These are phyloP conservation scores for Paraglomus brasilianum DNA, from an alignment of 192 early-diverging fungal genomes.

Conservation along the genomic window DNA sequence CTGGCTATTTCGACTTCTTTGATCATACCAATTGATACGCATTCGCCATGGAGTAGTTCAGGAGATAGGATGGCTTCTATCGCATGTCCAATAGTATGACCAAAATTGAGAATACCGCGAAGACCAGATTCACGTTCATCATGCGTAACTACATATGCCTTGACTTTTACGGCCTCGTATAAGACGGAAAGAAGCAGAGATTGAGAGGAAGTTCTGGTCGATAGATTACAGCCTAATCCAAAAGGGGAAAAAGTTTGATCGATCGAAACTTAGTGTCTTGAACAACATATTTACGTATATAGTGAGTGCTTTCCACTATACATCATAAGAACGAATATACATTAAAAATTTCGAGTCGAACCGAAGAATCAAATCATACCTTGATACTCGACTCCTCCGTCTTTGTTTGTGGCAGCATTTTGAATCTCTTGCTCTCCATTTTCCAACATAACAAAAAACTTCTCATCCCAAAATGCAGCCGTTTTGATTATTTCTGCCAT, in stretches of 20 bases:
- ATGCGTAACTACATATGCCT: conserved; percentile 91
- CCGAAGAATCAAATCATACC: conserved; percentile 33
- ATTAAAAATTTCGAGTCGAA: neutral
- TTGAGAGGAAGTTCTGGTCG: conserved; percentile 63
- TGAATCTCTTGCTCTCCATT: conserved; percentile 79
- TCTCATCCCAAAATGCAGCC: conserved; percentile 85
- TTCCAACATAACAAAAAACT: conserved; percentile 90
- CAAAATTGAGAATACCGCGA: conserved; percentile 95
- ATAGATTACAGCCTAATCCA: conserved; percentile 50
- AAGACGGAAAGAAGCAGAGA: conserved; percentile 78
- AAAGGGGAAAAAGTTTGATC: conserved; percentile 1
- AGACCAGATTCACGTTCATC: conserved; percentile 96
- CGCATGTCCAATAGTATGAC: conserved; percentile 95
- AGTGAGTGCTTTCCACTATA: neutral
- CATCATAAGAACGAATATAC: neutral
- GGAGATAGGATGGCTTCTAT: conserved; percentile 92
- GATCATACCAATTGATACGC: conserved; percentile 92
- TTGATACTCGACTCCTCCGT: conserved; percentile 43
- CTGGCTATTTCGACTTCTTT: conserved; percentile 93
- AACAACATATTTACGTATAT: neutral
- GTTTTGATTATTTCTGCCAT: conserved; percentile 99
- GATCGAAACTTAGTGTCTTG: neutral
- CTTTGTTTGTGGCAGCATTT: conserved; percentile 61
- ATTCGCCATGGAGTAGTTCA: conserved; percentile 93
- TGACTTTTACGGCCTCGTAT: conserved; percentile 83